Conservation (phyloP, 176 grass and related monocot species). For the Saccharum officinarum region DNA sequence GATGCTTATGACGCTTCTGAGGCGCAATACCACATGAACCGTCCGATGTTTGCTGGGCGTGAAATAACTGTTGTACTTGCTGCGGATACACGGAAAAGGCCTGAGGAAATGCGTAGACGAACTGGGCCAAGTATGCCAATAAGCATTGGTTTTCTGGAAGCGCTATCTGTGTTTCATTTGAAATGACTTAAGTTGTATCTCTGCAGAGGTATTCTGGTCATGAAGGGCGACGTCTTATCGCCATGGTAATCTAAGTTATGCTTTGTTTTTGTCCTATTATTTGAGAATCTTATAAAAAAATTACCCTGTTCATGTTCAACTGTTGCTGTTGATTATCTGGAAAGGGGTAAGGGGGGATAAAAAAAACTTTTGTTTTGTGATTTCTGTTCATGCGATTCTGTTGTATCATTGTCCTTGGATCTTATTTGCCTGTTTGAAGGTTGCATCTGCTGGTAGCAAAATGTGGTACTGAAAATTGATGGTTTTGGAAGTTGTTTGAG, state of each 20-base stretch:
- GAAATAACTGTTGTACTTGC: conserved; percentile 88
- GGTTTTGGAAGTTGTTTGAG: neutral
- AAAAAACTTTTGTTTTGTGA: neutral
- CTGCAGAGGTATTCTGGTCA: conserved; percentile 59
- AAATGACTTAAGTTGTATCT: conserved; percentile 21
- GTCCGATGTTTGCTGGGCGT: conserved; percentile 62
- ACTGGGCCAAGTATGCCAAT: conserved; percentile 41
- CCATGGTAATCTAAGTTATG: conserved; percentile 58
- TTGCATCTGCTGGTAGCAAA: neutral
- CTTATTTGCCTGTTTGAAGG: neutral
- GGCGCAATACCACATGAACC: conserved; percentile 86
- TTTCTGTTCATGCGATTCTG: neutral
- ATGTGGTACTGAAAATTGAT: neutral
- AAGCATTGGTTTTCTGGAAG: neutral
- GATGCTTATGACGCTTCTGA: conserved; percentile 76
- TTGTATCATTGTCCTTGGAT: neutral
- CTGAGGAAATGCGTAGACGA: conserved; percentile 59
- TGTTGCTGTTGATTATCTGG: neutral
- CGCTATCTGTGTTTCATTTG: conserved; percentile 17
- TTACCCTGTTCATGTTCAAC: neutral
- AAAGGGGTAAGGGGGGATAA: too few relatives aligned
- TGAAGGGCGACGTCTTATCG: conserved; percentile 52
- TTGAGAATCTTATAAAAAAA: neutral
- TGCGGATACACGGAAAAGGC: conserved; percentile 66
- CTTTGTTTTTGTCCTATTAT: conserved; percentile 9